Evolutionary conservation across 345 rosid species (phyloP), one percentile per base, ranked within the genome.

Genomic region (Bruguiera gymnorhiza): DNA sequence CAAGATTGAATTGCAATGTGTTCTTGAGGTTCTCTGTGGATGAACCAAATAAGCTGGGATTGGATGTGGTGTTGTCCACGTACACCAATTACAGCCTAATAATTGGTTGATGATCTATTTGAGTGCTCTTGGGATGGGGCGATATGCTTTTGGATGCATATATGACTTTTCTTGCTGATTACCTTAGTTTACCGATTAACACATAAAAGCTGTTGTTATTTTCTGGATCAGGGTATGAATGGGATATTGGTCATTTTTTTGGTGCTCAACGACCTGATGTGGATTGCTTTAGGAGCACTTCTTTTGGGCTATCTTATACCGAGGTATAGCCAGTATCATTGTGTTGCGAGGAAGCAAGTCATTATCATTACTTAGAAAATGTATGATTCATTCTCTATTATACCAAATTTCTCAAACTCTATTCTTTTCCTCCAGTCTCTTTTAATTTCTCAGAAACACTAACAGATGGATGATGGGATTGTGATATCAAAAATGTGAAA

Each of bases 181-280:
- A 11, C 66, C 30, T 3, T 8, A 70, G 13, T 63, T 57, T 23
- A 30, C 19, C 68, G 23, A 36, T 64, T 32, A 66, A 70, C 27
- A 60, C 29, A 36, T 73, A 46, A 67, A 18, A 71, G 51, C 24
- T 71, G 57, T 70, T 71, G 55, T 66, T 55, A 67, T 76, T 69
- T 34, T 21, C 43, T 80, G 43, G 51, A 72, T 70, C 85, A 93
- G 98, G 96, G 68, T 94, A 89, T 76, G 98, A 94, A 66, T 91
- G 98, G 97, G 98, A 94, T 80, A 83, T 94, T 86, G 98, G 97
- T 76, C 96, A 94, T 78, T 94, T 91, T 73, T 78, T 19, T 55
- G 90, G 87, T 46, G 93, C 91, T 37, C 82, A 21, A 65, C 89
- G 97, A 73, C 98, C 98, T 62, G 88, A 89, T 74, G 94, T 88